phyloP scores from a whole-genome alignment of 345 rosid species.

The Heritiera littoralis region DNA sequence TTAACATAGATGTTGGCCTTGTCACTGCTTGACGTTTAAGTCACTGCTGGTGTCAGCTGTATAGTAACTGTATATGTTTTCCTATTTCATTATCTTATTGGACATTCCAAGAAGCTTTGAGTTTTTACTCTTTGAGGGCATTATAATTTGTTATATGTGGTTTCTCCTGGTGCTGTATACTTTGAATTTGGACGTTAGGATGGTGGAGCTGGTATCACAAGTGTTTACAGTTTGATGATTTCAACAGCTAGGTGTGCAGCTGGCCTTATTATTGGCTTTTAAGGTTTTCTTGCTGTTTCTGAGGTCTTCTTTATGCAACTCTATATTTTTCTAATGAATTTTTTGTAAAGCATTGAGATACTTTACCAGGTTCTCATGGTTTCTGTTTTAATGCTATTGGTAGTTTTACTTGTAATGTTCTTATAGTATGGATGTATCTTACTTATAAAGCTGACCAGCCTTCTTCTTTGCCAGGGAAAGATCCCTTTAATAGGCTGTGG shows the following conservation, averaged over 20 bases:
- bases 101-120: neutral
- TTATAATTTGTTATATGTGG: neutral
- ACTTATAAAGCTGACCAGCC: slow-evolving; percentile 9
- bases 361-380: neutral
- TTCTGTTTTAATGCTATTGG: neutral
- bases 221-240: neutral
- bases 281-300: neutral
- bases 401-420: neutral
- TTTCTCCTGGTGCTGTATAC: neutral
- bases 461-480: slow-evolving; percentile 64
- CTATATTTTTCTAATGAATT: neutral
- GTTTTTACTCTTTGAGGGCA: neutral
- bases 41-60: neutral
- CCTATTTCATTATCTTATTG: neutral
- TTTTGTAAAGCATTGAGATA: neutral
- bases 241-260: neutral
- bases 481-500: slow-evolving; percentile 94
- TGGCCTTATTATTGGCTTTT: neutral
- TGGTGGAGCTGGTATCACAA: neutral
- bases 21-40: neutral
- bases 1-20: slow-evolving; percentile 1
- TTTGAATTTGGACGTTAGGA: neutral
- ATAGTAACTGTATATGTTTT: neutral
- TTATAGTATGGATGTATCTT: neutral
- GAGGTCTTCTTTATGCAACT: neutral